Percentiles rank a stretch among this genome's conserved stretches.
Conservation (phyloP, 768 basidiomycete species). For the Fomitopsis pulvina region DNA sequence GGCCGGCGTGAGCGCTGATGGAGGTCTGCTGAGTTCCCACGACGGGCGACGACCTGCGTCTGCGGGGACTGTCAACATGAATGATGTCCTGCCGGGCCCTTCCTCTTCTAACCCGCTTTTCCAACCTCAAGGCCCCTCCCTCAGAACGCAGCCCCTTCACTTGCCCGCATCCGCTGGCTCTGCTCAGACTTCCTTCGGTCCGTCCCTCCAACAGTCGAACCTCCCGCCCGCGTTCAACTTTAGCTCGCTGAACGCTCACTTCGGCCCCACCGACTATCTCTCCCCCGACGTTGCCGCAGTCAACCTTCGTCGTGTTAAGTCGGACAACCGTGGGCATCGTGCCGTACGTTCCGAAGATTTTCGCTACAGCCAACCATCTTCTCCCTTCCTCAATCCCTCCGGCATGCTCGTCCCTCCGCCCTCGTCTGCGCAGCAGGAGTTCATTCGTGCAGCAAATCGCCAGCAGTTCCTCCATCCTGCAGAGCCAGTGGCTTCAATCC, state of each 20-base stretch:
- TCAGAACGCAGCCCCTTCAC: conserved; percentile 6
- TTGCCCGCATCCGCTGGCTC: conserved; percentile 23
- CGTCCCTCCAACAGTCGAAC: conserved; percentile 3
- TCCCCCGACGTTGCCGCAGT: conserved; percentile 28
- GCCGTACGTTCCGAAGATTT: conserved; percentile 62
- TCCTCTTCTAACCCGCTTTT: conserved; percentile 13
- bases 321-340: conserved; percentile 40
- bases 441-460: conserved; percentile 26
- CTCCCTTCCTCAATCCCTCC: conserved; percentile 9
- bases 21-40: conserved; percentile 23
- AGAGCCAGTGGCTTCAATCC: conserved; percentile 29
- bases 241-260: neutral
- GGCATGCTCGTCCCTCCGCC: conserved; percentile 19
- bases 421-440: conserved; percentile 34
- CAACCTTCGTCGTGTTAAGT: conserved; percentile 43
- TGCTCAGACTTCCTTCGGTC: conserved; percentile 19
- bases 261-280: conserved; percentile 20
- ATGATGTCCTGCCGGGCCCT: conserved; percentile 33
- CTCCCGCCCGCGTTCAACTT: conserved; percentile 11
- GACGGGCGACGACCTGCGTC: conserved; percentile 25
- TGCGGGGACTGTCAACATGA: conserved; percentile 30
- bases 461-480: conserved; percentile 39
- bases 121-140: conserved; percentile 6
- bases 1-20: conserved; percentile 26
- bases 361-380: conserved; percentile 30